Base-by-base conservation (phyloP, 177 flowering plant species). In the Vitis hybrid region DNA sequence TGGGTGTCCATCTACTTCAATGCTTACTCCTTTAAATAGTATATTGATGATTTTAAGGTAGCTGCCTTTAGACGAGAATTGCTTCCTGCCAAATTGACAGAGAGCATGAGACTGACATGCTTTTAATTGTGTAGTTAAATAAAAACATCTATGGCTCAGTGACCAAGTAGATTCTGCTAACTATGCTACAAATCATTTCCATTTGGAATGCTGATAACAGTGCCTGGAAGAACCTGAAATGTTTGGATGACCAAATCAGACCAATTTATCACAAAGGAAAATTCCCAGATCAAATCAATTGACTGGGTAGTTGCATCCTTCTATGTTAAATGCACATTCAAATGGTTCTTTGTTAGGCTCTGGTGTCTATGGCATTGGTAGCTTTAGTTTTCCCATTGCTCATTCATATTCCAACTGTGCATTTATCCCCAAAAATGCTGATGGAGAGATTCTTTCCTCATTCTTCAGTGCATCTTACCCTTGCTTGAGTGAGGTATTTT, bases 401-500 rank as follows among this genome's bases (percentile, higher is more conserved):
- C 45, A 39, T 39, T 39, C 45, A 39, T 39, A 53, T 12, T 15
- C 15, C 12, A 5, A 5, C 18, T 16, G 15, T 53, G 16, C 10
- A 53, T 13, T 15, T 53, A 6, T 53, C 56, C 29, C 56, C 16
- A 15, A 5, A 14, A 3, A 6, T 1, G 15, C 16, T 13, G 16
- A 53, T 14, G 56, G 56, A 53, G 3, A 22, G 29, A 59, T 11
- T 26, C 11, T 59, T 14, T 59, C 2, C 45, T 49, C 10, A 20
- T 12, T 14, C 71, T 68, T 54, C 63, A 34, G 63, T 50, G 45
- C 45, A 39, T 63, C 55, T 68, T 66, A 10, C 50, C 29, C 45
- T 68, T 62, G 4, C 31, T 52, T 63, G 69, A 51, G 50, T 66
- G 66, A 53, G 74, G 71, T 16, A 5, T 68, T 63, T 61, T 70